These are phyloP conservation scores for Dalbergia cultrata DNA, from an alignment of 306 rosid genomes.

Conservation along the genomic window DNA sequence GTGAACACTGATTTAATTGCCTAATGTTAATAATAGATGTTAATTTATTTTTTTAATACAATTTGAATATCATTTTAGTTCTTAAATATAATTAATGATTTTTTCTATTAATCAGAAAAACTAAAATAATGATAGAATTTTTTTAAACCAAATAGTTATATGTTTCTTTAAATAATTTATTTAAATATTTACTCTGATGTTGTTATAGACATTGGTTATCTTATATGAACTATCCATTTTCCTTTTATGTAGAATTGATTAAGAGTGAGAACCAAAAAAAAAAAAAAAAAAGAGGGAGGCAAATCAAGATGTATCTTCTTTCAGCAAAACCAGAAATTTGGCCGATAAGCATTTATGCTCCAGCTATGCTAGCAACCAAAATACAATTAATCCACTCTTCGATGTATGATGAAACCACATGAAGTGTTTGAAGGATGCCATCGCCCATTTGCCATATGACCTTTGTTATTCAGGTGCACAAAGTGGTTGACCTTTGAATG, in stretches of 20 bases:
- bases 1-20: too few relatives aligned
- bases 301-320: not conserved
- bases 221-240: not conserved
- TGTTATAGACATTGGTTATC: not conserved
- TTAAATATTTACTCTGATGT: too few relatives aligned
- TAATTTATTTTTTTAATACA: too few relatives aligned
- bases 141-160: too few relatives aligned
- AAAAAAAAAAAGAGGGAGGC: not conserved
- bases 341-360: not conserved
- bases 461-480: not conserved
- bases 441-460: not conserved
- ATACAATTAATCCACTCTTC: not conserved
- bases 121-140: too few relatives aligned
- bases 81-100: too few relatives aligned
- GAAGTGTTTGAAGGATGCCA: not conserved
- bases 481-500: not conserved
- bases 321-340: conserved; percentile 1
- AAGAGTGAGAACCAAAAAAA: not conserved
- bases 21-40: too few relatives aligned
- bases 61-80: too few relatives aligned
- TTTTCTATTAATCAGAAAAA: too few relatives aligned
- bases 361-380: not conserved
- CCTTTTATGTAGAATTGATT: not conserved
- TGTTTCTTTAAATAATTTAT: not conserved
- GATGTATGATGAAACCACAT: not conserved